phyloP scores from a whole-genome alignment of 2,329 filamentous ascomycete species.

The Pseudogymnoascus sp. region DNA sequence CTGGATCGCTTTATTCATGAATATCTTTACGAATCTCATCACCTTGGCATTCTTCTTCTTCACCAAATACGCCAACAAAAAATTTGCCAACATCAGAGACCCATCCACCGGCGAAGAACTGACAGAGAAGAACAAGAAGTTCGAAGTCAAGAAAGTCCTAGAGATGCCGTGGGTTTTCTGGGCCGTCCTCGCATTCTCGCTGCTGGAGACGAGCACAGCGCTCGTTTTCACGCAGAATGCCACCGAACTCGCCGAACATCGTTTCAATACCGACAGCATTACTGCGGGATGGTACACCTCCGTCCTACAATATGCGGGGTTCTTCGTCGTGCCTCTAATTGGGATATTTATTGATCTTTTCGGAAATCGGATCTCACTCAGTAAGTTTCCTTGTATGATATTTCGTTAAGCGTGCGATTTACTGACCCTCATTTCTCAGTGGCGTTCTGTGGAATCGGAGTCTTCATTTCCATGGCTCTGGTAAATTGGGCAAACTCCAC shows the following conservation, averaged over 20 bases:
- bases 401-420: not conserved
- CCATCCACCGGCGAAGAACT: constrained; percentile 51
- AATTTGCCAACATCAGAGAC: constrained; percentile 42
- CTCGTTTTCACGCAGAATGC: constrained; percentile 49
- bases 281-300: constrained; percentile 55
- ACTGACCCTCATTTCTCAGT: constrained; percentile 20
- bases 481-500: constrained; percentile 44
- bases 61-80: constrained; percentile 41
- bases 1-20: constrained; percentile 57
- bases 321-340: constrained; percentile 50
- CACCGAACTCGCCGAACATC: constrained; percentile 53
- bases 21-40: constrained; percentile 52
- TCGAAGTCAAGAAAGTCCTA: constrained; percentile 49
- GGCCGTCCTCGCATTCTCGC: constrained; percentile 45
- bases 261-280: constrained; percentile 48
- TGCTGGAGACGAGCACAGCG: constrained; percentile 52
- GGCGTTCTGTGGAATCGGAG: constrained; percentile 40
- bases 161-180: constrained; percentile 55
- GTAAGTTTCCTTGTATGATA: constrained; percentile 25
- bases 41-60: constrained; percentile 50
- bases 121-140: constrained; percentile 52
- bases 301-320: constrained; percentile 48
- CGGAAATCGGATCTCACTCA: constrained; percentile 43
- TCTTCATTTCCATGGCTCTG: constrained; percentile 47
- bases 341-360: constrained; percentile 50